phyloP scores from a whole-genome alignment of 2,329 filamentous ascomycete genomes.

The Aspergillus proliferans region DNA sequence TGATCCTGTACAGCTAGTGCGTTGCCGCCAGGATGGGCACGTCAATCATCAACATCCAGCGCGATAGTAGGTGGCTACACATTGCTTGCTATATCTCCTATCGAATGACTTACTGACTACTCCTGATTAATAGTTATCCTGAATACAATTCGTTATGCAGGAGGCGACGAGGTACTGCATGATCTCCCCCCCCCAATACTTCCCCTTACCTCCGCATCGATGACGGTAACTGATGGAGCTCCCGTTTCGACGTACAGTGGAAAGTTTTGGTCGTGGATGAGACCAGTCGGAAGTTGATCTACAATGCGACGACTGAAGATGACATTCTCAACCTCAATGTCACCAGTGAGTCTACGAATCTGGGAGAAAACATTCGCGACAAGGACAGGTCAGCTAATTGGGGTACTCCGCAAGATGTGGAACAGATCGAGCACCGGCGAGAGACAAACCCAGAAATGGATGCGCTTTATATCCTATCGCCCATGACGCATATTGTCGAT shows the following conservation, averaged over 20 bases:
- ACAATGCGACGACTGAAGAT: slow-evolving; percentile 90
- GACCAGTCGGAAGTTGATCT: slow-evolving; percentile 73
- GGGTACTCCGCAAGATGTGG: slow-evolving; percentile 62
- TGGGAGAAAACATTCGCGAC: not conserved
- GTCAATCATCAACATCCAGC: slow-evolving; percentile 80
- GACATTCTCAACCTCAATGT: slow-evolving; percentile 96
- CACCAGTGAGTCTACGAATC: slow-evolving; percentile 60
- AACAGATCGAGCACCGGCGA: slow-evolving; percentile 82
- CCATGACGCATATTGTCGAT: slow-evolving; percentile 81
- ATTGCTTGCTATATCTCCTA: not conserved
- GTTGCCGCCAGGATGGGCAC: slow-evolving; percentile 60
- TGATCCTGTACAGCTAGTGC: not conserved
- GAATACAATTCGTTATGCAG: slow-evolving; percentile 68
- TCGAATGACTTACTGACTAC: slow-evolving; percentile 8
- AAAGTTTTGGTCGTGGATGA: slow-evolving; percentile 92
- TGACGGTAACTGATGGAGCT: slow-evolving; percentile 21
- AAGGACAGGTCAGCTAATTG: slow-evolving; percentile 7
- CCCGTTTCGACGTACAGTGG: slow-evolving; percentile 57
- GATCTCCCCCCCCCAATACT: slow-evolving; percentile 9
- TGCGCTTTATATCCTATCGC: slow-evolving; percentile 85
- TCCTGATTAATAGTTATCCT: slow-evolving; percentile 56
- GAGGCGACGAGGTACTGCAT: slow-evolving; percentile 63
- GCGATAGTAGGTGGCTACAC: slow-evolving; percentile 53
- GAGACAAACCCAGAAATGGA: slow-evolving; percentile 84
- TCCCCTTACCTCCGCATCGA: slow-evolving; percentile 14